These are phyloP conservation scores for Thalassiosira oceanica DNA, from an alignment of 352 stramenopile species.

Conservation along the genomic window DNA sequence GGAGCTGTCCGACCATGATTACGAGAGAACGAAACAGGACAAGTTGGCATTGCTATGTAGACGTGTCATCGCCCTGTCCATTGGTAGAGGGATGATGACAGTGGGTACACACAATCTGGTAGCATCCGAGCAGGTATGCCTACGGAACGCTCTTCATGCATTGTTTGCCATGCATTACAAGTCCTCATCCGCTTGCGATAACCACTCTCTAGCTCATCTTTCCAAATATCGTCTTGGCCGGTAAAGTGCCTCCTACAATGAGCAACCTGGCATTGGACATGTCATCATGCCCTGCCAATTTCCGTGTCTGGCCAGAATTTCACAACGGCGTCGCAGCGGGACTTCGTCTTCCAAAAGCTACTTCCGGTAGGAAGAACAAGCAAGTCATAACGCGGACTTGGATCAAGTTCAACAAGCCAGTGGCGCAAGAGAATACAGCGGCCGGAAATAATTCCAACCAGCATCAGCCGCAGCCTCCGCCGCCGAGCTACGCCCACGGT, in stretches of 20 bases:
- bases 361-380: too few species aligned
- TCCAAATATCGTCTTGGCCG: constrained; percentile 89
- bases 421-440: constrained; percentile 32
- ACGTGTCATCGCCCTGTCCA: constrained; percentile 88
- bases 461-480: too few species aligned
- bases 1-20: constrained; percentile 86
- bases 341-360: constrained; percentile 87
- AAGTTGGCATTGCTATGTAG: constrained; percentile 92
- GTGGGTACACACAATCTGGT: constrained; percentile 89
- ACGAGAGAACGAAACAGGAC: constrained; percentile 89
- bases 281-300: constrained; percentile 84
- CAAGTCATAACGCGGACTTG: constrained; percentile 92
- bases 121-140: too few species aligned
- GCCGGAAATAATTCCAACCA: constrained; percentile 17
- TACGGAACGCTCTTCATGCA: too few species aligned
- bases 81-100: constrained; percentile 96
- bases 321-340: constrained; percentile 93
- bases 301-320: constrained; percentile 96
- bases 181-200: constrained; percentile 83
- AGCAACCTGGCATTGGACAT: constrained; percentile 89
- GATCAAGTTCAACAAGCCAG: constrained; percentile 96
- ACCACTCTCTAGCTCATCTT: too few species aligned
- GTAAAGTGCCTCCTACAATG: constrained; percentile 91
- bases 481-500: constrained; percentile 88
- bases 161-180: too few species aligned